phyloP scores from a whole-genome alignment of 1,284 basidiomycete genomes.

The Ceratobasidium sp. region DNA sequence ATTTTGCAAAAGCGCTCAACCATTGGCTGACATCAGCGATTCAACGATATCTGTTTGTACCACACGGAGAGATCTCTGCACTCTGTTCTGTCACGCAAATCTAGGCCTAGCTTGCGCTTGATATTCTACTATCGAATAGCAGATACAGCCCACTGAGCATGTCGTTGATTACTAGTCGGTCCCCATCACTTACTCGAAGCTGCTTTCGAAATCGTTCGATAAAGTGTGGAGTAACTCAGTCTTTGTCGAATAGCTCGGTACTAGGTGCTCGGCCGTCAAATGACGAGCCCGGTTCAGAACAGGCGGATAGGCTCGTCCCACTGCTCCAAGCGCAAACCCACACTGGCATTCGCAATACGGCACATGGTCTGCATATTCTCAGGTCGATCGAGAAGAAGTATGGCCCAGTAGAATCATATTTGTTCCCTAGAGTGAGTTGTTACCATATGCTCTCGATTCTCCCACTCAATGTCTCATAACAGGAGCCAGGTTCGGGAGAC shows the following conservation, averaged over 20 bases:
- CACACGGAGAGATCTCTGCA: too few relatives aligned
- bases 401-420: constrained; percentile 21
- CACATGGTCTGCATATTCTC: constrained; percentile 24
- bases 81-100: too few relatives aligned
- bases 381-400: constrained; percentile 34
- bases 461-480: background rate
- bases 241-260: background rate
- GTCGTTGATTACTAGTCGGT: background rate
- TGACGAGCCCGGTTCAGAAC: background rate
- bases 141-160: background rate
- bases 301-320: background rate
- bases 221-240: background rate
- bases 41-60: too few relatives aligned
- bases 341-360: constrained; percentile 33
- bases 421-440: constrained; percentile 33
- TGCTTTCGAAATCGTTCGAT: background rate
- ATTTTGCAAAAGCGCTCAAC: background rate
- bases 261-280: background rate
- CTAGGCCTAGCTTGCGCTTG: background rate
- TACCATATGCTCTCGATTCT: background rate
- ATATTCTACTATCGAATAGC: background rate
- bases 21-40: background rate
- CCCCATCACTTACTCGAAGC: background rate
- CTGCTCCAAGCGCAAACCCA: constrained; percentile 23
- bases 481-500: constrained; percentile 35